Base-by-base conservation (phyloP, 495 filamentous ascomycete genomes). In the Mycothermus thermophilus region DNA sequence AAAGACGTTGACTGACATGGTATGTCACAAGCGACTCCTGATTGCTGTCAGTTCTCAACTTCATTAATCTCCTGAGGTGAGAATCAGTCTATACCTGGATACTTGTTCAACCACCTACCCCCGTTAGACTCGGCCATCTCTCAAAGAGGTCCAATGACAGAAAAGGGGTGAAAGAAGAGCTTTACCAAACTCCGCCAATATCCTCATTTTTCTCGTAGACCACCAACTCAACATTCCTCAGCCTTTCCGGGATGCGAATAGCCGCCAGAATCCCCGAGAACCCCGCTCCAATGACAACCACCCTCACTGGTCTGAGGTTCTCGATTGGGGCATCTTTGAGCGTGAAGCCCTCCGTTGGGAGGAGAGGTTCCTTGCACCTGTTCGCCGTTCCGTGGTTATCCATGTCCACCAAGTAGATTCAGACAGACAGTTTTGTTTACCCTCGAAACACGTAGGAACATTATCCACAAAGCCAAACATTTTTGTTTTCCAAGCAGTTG, bases 211-310 rank as follows among this genome's bases (percentile, higher is more conserved):
- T 62, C 37, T 66, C 62, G 35, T 66, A 66, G 13, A 64, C 60
- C 4, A 41, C 42, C 15, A 66, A 31, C 18, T 64, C 59, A 9
- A 64, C 34, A 30, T 64, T 64, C 23, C 59, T 46, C 16, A 66
- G 35, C 32, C 48, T 49, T 33, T 66, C 58, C 5, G 62, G 56
- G 37, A 66, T 62, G 21, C 61, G 42, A 34, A 63, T 58, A 16
- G 58, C 61, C 3, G 53, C 35, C n/a, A 50, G 55, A 16, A 71
- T 69, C 1, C 67, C 67, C 2, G 62, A 66, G 34, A 56, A 66
- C 6, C 66, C 66, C 21, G 65, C 64, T 5, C 66, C 66, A 26
- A 71, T 55, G 1, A 66, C 55, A 7, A 63, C 43, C 12, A 69
- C 65, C 34, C 59, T 62, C 15, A 71, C 40, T 5, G 59, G 63